These are phyloP conservation scores for Candida saitoana DNA, from an alignment of 805 yeast species.

Conservation along the genomic window DNA sequence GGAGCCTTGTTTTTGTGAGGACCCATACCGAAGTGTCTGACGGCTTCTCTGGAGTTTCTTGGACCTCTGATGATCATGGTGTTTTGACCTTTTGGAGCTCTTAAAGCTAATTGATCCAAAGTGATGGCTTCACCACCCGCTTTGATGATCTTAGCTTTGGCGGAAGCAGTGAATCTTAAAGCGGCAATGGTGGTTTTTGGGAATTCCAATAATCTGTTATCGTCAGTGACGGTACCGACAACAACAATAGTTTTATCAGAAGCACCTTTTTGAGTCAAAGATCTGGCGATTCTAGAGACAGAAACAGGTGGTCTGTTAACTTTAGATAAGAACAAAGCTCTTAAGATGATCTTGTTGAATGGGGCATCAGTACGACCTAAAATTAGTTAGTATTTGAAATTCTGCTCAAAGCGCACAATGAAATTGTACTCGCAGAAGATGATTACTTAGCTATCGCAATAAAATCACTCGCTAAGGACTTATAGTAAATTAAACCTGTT, in stretches of 20 bases:
- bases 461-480: conserved; percentile 5
- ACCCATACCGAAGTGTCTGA: conserved; percentile 99
- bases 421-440: conserved; percentile 36
- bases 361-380: conserved; percentile 96
- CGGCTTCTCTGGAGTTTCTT: conserved; percentile 98
- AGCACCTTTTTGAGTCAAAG: conserved; percentile 78
- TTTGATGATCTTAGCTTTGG: conserved; percentile 94
- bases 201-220: conserved; percentile 86
- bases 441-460: conserved; percentile 5
- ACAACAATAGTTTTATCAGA: conserved; percentile 91
- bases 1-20: conserved; percentile 99
- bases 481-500: not conserved
- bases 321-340: conserved; percentile 94
- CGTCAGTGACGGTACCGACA: conserved; percentile 99
- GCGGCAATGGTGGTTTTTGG: conserved; percentile 99
- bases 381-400: conserved; percentile 26
- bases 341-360: conserved; percentile 97
- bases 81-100: conserved; percentile 99
- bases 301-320: conserved; percentile 99
- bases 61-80: conserved; percentile 98
- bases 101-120: conserved; percentile 96
- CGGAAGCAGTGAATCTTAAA: conserved; percentile 98
- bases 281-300: conserved; percentile 83
- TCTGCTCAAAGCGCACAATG: conserved; percentile 46
- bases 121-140: conserved; percentile 99